Base-by-base conservation (phyloP, 2,329 filamentous ascomycete genomes). In the Sordariomycetes sp. region DNA sequence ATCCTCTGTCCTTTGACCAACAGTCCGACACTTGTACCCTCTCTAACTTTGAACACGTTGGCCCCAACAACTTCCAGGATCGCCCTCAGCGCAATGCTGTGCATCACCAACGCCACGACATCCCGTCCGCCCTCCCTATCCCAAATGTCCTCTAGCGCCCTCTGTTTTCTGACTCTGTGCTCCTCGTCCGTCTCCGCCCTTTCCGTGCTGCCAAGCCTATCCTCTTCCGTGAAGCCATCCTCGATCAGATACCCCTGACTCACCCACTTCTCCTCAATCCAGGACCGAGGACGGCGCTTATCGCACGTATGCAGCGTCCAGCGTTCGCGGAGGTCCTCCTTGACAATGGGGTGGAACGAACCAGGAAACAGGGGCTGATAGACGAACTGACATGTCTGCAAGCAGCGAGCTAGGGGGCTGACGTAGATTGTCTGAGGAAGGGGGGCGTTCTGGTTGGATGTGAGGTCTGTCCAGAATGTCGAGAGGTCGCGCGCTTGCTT, bases 251-350 rank as follows among this genome's bases (percentile, higher is more conserved):
- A 78, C 15, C 45, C 47, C 0, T 72, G 72, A 40, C 70, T 6
- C 5, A 6, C 31, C 36, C 36, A 78, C 21, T 59, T 54, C 11
- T 55, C 40, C 2, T 52, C 51, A 39, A 81, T 75, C 47, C 58
- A 66, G 0, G 61, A 56, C 28, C 58, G 60, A 7, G 57, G 50
- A 32, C 64, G 65, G 12, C 75, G 61, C 12, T 69, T 63, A 48
- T 81, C 75, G 47, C 76, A 81, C 0, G 74, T 79, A 47, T 80
- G 75, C 35, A 68, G 59, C 8, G 70, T 75, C 37, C 76, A 63
- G 3, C 70, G 66, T 49, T 82, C 76, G 15, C 77, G 61, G 11
- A 79, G 57, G 5, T 66, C 48, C 38, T 80, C 75, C 47, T 75
- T 78, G 45, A 81, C 53, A 2, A 64, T 53, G 0, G 73, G 72